A percentile compares a stretch with the other conserved stretches of the same genome.
Conservation (phyloP, 176 grass and related monocot species). For the Thalia dealbata region DNA sequence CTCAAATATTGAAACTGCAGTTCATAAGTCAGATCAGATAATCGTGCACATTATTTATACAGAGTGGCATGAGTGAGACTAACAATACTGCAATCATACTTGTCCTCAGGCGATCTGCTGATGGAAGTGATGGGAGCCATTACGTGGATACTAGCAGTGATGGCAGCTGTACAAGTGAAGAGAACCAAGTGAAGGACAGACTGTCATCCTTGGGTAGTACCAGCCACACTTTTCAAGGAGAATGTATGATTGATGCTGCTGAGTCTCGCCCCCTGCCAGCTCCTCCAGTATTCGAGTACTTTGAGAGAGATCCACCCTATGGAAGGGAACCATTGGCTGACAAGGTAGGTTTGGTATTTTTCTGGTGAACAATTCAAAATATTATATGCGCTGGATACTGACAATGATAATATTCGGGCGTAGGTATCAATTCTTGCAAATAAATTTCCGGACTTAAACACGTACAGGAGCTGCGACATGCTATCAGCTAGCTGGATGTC, state of each 20-base stretch:
- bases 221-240: constrained; percentile 27
- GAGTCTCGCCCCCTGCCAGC: not conserved
- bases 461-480: constrained; percentile 61
- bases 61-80: no score
- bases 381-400: not conserved
- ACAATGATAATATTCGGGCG: constrained; percentile 12
- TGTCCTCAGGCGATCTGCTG: constrained; percentile 17
- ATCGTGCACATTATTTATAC: not conserved
- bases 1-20: not conserved
- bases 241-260: constrained; percentile 35
- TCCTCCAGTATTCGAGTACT: constrained; percentile 47
- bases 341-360: constrained; percentile 36
- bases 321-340: constrained; percentile 73
- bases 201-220: constrained; percentile 15
- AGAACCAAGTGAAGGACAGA: constrained; percentile 13
- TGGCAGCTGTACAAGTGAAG: constrained; percentile 44
- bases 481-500: constrained; percentile 75
- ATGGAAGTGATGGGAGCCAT: constrained; percentile 36
- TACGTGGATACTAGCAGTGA: constrained; percentile 39
- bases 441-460: constrained; percentile 52
- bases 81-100: not conserved
- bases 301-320: constrained; percentile 67
- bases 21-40: not conserved
- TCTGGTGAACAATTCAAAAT: not conserved
- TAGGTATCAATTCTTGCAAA: constrained; percentile 55